Evolutionary conservation across 768 basidiomycete genomes (phyloP).

Genomic region (Imleria badia): DNA sequence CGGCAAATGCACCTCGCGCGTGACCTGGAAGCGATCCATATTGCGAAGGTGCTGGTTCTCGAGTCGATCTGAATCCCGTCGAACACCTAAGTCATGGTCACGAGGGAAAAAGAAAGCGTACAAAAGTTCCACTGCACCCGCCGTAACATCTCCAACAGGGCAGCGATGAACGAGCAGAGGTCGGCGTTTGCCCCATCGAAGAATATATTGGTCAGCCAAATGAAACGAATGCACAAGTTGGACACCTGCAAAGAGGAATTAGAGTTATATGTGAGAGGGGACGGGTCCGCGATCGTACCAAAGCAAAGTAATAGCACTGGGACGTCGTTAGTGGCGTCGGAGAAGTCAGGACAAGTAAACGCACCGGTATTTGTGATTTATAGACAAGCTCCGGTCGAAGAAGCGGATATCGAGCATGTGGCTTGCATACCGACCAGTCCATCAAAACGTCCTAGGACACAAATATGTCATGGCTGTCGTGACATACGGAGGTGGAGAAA

Average conservation of each 20-base stretch:
- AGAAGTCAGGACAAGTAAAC: conserved; percentile 11
- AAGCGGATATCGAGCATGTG: conserved; percentile 52
- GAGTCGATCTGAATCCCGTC: conserved; percentile 55
- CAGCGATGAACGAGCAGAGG: conserved; percentile 65
- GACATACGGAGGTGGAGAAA: not conserved
- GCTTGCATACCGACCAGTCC: conserved; percentile 86
- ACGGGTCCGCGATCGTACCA: conserved; percentile 43
- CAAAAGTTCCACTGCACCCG: conserved; percentile 94
- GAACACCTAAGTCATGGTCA: not conserved
- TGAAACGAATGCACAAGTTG: conserved; percentile 76
- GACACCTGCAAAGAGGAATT: conserved; percentile 47
- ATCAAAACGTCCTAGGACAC: conserved; percentile 70
- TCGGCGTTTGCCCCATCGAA: conserved; percentile 43
- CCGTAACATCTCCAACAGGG: conserved; percentile 71
- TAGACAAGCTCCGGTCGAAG: conserved; percentile 82
- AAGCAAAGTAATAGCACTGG: conserved; percentile 77
- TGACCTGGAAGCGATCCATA: conserved; percentile 75
- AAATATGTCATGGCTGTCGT: not conserved
- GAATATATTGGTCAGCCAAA: conserved; percentile 83
- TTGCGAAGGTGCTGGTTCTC: conserved; percentile 95
- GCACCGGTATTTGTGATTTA: conserved; percentile 56
- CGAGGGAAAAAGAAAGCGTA: conserved; percentile 36
- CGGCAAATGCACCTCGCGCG: conserved; percentile 80
- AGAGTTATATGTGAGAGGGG: not conserved
- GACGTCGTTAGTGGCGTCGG: not conserved